Evolutionary conservation across 2,329 filamentous ascomycete species (phyloP).

Genomic region (Celoporthe dispersa): DNA sequence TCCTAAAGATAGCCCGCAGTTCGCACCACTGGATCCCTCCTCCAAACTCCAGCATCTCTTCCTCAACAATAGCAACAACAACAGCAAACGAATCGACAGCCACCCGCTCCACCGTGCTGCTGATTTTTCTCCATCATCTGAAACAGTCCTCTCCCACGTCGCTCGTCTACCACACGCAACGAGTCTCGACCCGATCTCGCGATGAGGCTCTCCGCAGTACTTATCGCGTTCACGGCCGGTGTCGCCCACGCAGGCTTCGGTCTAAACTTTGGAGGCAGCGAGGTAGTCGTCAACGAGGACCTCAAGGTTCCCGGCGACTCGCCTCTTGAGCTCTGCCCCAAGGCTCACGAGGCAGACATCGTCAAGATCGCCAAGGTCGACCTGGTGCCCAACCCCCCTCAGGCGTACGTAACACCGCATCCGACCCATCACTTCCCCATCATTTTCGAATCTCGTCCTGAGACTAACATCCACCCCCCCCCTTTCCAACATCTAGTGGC

Average conservation of each 20-base stretch:
- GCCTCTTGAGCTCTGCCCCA: constrained; percentile 77
- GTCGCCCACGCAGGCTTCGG: constrained; percentile 50
- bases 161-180: background rate
- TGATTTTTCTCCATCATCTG: background rate
- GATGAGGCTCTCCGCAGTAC: constrained; percentile 49
- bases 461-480: background rate
- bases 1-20: constrained; percentile 25
- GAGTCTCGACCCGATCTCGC: constrained; percentile 26
- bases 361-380: constrained; percentile 80
- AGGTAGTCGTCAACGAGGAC: constrained; percentile 53
- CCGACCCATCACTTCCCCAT: constrained; percentile 13
- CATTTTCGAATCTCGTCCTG: background rate
- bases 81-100: constrained; percentile 1
- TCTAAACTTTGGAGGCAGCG: constrained; percentile 50
- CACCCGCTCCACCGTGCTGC: background rate
- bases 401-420: constrained; percentile 65
- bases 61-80: background rate
- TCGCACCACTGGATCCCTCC: constrained; percentile 14
- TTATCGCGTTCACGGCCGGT: constrained; percentile 51
- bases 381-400: constrained; percentile 82
- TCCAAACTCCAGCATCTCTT: constrained; percentile 1
- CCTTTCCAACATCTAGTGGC: constrained; percentile 61
- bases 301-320: constrained; percentile 81
- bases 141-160: background rate
- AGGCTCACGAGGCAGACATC: constrained; percentile 70